Base-by-base conservation (phyloP, 1,139 yeast genomes). In the Wickerhamomyces sp. region DNA sequence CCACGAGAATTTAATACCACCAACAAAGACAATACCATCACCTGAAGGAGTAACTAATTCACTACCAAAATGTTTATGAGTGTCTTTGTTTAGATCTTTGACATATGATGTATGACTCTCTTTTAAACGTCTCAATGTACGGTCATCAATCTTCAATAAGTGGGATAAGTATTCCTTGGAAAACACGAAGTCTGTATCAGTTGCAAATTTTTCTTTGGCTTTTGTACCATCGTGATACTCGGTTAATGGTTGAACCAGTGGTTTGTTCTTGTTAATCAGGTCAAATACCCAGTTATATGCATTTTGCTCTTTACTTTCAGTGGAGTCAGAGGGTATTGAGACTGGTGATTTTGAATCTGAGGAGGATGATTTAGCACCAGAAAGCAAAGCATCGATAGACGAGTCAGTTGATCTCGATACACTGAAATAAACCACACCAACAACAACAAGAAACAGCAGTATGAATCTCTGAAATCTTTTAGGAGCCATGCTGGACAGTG, bases 1-100 rank as follows among this genome's bases (percentile, higher is more conserved):
- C 69, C 81, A 78, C 44, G 81, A 73, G 58, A 73, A 79, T 54
- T 69, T 73, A 33, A 76, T 81, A 48, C 86, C 87, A 35, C 85
- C 87, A 42, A 81, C 76, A 49, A 78, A 76, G 7, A 80, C 83
- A 43, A 79, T 78, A 30, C 88, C 87, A 39, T 54, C 49, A 13
- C 54, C 54, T 4, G 40, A 41, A 29, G 53, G 55, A 1, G 11
- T 37, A 4, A 38, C 29, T 1, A 14, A 4, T 15, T 50, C 53
- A 8, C 42, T 31, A 30, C 45, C 46, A 45, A 51, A 53, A 13
- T 41, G 36, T 8, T 33, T 47, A 34, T 50, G 51, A 7, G 49
- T 42, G 23, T 61, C 57, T 1, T 34, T 32, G 5, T 35, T n/a
- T 2, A 61, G 39, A 9, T 50, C 49, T 1, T 35, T 14, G 14